These are phyloP conservation scores for Diversispora epigaea DNA, from an alignment of 192 early-diverging fungal genomes.

Conservation along the genomic window DNA sequence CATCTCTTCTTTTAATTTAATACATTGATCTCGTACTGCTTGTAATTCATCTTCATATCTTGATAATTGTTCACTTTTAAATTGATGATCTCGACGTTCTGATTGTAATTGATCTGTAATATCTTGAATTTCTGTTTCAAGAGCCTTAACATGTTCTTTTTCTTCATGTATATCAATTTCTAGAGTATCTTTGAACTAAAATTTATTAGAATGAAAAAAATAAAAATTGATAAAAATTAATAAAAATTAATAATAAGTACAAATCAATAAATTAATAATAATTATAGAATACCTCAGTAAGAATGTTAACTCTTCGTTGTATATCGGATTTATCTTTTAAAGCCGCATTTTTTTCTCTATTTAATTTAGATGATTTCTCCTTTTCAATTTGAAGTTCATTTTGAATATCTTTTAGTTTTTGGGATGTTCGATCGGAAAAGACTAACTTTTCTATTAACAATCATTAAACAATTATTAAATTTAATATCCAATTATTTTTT, in stretches of 20 bases:
- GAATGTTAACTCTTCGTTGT: conserved; percentile 10
- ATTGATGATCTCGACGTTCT: conserved; percentile 32
- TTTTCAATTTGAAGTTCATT: conserved; percentile 16
- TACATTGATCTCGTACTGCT: conserved; percentile 13
- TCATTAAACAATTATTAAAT: neutral
- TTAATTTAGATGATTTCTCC: conserved; percentile 17
- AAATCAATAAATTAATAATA: neutral
- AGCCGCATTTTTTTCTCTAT: conserved; percentile 8
- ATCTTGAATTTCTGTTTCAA: conserved; percentile 30
- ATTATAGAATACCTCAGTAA: conserved; percentile 15
- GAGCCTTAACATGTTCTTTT: conserved; percentile 30
- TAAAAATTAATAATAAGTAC: neutral
- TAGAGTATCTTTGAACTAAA: conserved; percentile 18
- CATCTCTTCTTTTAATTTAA: neutral
- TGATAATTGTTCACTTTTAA: conserved; percentile 28
- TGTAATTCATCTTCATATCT: conserved; percentile 33
- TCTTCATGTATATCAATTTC: conserved; percentile 19
- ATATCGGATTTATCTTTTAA: conserved; percentile 20
- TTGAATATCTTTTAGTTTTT: conserved; percentile 27
- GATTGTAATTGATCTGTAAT: conserved; percentile 31
- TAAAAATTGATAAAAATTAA: neutral
- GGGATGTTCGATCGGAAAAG: neutral
- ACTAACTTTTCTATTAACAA: conserved; percentile 25
- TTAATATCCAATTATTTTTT: neutral
- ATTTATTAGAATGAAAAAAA: neutral